Base-by-base conservation (phyloP, 352 stramenopile genomes). In the Pythium sukuiense region DNA sequence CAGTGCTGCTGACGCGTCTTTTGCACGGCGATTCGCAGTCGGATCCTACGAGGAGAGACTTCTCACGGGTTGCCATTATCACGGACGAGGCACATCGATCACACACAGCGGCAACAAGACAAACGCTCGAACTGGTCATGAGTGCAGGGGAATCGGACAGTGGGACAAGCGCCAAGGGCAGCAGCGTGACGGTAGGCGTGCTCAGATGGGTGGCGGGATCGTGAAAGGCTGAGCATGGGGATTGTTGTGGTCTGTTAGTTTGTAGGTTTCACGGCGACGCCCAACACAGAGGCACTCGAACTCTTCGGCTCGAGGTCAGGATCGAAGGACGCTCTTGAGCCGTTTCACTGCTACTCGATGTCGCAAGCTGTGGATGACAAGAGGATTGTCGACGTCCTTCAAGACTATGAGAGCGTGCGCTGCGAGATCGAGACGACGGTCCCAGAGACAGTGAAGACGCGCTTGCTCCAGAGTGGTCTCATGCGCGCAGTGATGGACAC, bases 71-170 rank as follows among this genome's bases (percentile, higher is more conserved):
- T 18, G 87, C 81, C 0, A 92, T 95, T 65, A 88, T 95, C 57
- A 90, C 85, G 13, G 87, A 95, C 63, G 87, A 95, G 73, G 87
- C 85, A 0, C 87, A 95, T 72, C 87, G 87, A 20, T 92, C 87
- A 2, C 85, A 95, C 55, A 84, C 83, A 11, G 70, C 75, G 16
- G 78, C 83, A 2, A 95, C 87, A 14, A 71, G 87, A 18, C 72
- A 89, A 16, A 79, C 81, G 7, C 87, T 95, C 49, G 75, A 92
- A 56, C 76, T 75, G 57, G 76, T 95, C 35, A 71, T 93, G 46
- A 70, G 70, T 18, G 75, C 77, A n/a, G 77, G 76, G 59, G 72
- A 87, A 63, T 67, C 20, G 26, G 58, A 58, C 12, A 27, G 11
- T 14, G 45, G 24, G 7, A 20, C 56, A 14, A 52, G 27, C 26